Percentiles rank a stretch among this genome's conserved stretches.
Conservation (phyloP, 2,329 filamentous ascomycete species). For the Leptographium flavum region DNA sequence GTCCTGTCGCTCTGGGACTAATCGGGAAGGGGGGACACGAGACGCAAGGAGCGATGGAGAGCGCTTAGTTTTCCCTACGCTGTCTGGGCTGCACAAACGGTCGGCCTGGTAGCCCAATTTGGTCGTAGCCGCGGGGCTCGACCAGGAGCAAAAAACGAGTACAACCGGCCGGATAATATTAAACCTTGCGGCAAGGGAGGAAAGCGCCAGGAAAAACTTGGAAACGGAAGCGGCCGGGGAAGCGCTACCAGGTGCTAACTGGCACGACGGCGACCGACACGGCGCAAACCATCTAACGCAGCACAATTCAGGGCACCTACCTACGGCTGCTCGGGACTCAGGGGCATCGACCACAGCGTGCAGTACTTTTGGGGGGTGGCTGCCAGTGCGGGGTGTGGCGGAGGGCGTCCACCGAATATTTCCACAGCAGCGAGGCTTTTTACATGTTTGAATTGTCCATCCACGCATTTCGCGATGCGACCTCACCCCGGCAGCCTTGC, state of each 20-base stretch:
- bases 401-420: no score
- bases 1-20: neutral
- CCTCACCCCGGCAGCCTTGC: neutral
- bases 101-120: conserved; percentile 1
- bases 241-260: no score
- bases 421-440: neutral
- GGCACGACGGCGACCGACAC: no score
- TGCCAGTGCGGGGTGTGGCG: no score
- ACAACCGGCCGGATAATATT: neutral
- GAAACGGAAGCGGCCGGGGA: neutral
- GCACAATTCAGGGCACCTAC: no score
- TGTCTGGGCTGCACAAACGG: neutral
- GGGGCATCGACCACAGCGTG: no score
- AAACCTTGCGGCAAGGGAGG: neutral
- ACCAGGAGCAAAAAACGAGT: no score
- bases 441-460: no score
- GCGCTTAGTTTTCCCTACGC: neutral
- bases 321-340: no score
- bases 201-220: neutral
- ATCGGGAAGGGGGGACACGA: neutral
- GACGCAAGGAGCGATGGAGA: neutral
- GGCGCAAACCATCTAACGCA: no score
- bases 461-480: no score
- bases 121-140: neutral
- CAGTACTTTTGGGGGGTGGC: no score